A percentile compares a stretch with the other conserved stretches of the same genome.
Conservation (phyloP, 805 yeast species). For the Candida morakotiae region DNA sequence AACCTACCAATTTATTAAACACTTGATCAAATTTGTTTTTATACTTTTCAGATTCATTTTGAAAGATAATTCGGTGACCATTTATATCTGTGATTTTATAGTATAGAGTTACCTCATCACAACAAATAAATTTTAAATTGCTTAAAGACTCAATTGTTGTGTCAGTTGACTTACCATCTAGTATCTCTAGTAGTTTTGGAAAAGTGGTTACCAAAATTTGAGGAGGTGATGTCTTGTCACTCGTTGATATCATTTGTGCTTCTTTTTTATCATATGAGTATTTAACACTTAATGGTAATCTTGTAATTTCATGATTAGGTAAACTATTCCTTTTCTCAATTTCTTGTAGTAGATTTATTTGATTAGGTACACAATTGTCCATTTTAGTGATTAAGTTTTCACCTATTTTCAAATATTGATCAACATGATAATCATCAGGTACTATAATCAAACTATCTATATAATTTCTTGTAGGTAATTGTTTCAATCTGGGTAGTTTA, state of each 20-base stretch:
- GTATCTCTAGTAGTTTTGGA: constrained; percentile 9
- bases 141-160: constrained; percentile 6
- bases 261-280: constrained; percentile 9
- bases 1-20: constrained; percentile 12
- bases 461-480: constrained; percentile 7
- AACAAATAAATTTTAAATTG: constrained; percentile 15
- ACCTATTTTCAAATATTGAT: constrained; percentile 13
- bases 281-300: constrained; percentile 16
- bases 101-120: constrained; percentile 19
- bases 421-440: constrained; percentile 19
- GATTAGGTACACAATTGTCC: constrained; percentile 18
- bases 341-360: constrained; percentile 4
- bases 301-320: constrained; percentile 9
- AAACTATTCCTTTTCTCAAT: constrained; percentile 5
- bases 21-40: constrained; percentile 10
- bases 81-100: constrained; percentile 13
- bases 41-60: constrained; percentile 12
- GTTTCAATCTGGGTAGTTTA: constrained; percentile 15
- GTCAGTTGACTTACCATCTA: constrained; percentile 4
- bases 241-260: constrained; percentile 1
- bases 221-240: constrained; percentile 9
- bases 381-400: constrained; percentile 13
- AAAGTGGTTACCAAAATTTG: constrained; percentile 19
- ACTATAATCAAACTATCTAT: constrained; percentile 20
- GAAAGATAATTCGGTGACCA: constrained; percentile 5